A percentile compares a stretch with the other conserved stretches of the same genome.
phyloP scores from a whole-genome alignment of 257 asterid genomes.

The Nicotiana attenuata region DNA sequence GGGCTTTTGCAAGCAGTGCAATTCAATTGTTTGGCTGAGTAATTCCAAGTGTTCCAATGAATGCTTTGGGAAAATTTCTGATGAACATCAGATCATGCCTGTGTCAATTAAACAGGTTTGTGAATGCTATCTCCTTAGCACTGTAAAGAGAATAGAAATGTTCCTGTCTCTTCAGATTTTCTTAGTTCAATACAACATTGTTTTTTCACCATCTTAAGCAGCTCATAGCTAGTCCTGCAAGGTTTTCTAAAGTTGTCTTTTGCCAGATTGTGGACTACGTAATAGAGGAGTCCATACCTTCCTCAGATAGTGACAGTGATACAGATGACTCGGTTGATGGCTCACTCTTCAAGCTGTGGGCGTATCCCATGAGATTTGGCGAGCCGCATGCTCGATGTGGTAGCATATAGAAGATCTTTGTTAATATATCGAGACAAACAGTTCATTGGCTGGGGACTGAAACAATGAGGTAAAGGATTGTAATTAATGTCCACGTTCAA shows the following conservation, averaged over 20 bases:
- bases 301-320: constrained; percentile 61
- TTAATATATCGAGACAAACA: background rate
- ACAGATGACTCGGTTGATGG: constrained; percentile 47
- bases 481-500: background rate
- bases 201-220: background rate
- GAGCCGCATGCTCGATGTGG: background rate
- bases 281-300: constrained; percentile 27
- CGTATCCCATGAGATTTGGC: constrained; percentile 40
- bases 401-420: background rate
- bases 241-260: background rate
- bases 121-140: background rate
- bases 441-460: background rate
- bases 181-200: background rate
- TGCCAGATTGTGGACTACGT: constrained; percentile 60
- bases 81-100: constrained; percentile 36
- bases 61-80: constrained; percentile 13
- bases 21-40: constrained; percentile 57
- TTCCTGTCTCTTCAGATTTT: background rate
- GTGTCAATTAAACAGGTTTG: constrained; percentile 54
- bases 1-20: constrained; percentile 61
- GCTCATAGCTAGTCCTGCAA: background rate
- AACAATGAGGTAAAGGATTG: background rate
- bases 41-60: constrained; percentile 38
- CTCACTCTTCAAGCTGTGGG: constrained; percentile 47
- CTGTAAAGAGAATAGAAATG: background rate